Conservation (phyloP, 106 monocot species). For the Dactylorhiza incarnata region DNA sequence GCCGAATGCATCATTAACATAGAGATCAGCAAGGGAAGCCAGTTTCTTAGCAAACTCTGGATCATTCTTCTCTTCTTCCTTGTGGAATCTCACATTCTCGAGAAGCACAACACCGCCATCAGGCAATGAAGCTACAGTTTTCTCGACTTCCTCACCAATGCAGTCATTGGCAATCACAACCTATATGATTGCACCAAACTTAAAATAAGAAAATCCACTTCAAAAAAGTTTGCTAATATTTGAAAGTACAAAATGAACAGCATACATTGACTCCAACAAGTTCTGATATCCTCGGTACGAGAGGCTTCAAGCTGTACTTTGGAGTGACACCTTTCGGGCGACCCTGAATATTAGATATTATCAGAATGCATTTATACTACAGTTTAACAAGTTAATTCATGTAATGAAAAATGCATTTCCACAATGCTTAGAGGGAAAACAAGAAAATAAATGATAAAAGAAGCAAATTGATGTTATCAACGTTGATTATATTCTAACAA, state of each 20-base stretch:
- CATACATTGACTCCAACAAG: constrained; percentile 61
- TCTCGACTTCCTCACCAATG: constrained; percentile 80
- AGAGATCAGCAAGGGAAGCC: constrained; percentile 80
- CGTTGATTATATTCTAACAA: too few species aligned
- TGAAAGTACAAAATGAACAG: neutral
- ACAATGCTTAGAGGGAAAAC: neutral
- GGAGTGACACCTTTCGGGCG: constrained; percentile 81
- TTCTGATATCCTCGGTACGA: constrained; percentile 78
- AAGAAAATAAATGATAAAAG: neutral
- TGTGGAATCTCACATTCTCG: constrained; percentile 90
- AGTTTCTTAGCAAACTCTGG: constrained; percentile 91
- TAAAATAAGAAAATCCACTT: neutral
- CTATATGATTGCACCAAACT: constrained; percentile 7
- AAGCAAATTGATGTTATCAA: neutral
- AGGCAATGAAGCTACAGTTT: constrained; percentile 52
- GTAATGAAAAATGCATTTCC: neutral
- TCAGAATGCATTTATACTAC: neutral
- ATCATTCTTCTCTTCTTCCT: constrained; percentile 97
- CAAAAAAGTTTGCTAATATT: neutral
- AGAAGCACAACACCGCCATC: constrained; percentile 83
- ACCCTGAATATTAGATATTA: constrained; percentile 36
- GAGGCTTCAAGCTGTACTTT: constrained; percentile 88
- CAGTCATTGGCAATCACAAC: constrained; percentile 72
- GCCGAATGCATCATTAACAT: constrained; percentile 95
- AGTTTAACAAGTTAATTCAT: neutral